Percentiles rank a stretch among this genome's conserved stretches.
phyloP scores from a whole-genome alignment of 2,329 filamentous ascomycete species.

The Ascosphaera aggregata region DNA sequence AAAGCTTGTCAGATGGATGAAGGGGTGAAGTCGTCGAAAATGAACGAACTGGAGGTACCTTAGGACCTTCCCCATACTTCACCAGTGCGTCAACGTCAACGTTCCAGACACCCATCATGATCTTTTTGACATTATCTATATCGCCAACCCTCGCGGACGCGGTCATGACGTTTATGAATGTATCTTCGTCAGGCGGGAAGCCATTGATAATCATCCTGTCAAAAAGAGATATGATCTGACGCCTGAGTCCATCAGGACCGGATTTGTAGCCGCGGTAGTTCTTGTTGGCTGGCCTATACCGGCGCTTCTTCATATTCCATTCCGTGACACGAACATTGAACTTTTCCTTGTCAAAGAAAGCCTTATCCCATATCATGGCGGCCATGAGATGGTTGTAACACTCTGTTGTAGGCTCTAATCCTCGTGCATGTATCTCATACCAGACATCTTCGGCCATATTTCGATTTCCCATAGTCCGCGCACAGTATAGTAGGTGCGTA shows the following conservation, averaged over 20 bases:
- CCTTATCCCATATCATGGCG: constrained; percentile 23
- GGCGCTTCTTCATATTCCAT: constrained; percentile 11
- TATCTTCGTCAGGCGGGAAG: constrained; percentile 25
- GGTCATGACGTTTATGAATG: constrained; percentile 29
- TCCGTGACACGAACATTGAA: constrained; percentile 16
- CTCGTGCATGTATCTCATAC: constrained; percentile 18
- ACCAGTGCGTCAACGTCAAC: constrained; percentile 24
- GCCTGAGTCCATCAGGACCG: constrained; percentile 12
- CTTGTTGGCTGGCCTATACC: not conserved
- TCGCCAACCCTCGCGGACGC: constrained; percentile 30
- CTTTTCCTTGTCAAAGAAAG: constrained; percentile 17
- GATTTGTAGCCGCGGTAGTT: constrained; percentile 11
- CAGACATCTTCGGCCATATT: constrained; percentile 23
- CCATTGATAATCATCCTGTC: constrained; percentile 24
- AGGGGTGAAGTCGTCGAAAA: constrained; percentile 29
- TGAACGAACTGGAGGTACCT: constrained; percentile 13
- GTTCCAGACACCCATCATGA: constrained; percentile 30
- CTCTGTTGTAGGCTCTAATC: constrained; percentile 20
- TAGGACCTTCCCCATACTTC: constrained; percentile 11
- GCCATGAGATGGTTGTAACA: constrained; percentile 34
- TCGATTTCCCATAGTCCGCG: constrained; percentile 23
- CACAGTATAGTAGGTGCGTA: constrained; percentile 28
- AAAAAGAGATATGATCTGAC: constrained; percentile 19
- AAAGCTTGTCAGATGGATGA: constrained; percentile 32
- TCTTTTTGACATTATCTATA: constrained; percentile 20